Conservation (phyloP, 257 asterid species). For the Nicotiana undulata region DNA sequence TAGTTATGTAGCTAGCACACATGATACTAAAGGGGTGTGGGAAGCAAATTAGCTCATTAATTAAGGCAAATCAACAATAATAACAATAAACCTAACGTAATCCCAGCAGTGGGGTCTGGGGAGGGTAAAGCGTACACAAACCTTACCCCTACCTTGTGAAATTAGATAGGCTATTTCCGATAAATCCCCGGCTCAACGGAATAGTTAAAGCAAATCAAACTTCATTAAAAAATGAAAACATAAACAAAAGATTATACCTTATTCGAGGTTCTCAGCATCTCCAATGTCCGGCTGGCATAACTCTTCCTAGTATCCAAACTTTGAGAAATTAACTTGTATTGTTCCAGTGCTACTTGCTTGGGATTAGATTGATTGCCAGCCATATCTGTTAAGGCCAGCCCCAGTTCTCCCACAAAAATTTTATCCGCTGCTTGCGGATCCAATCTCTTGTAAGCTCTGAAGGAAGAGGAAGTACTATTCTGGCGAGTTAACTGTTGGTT, state of each 20-base stretch:
- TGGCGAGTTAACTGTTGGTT: not conserved
- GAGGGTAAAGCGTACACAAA: too few species aligned
- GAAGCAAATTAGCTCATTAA: not conserved
- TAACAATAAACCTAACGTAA: too few species aligned
- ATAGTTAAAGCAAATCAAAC: too few species aligned
- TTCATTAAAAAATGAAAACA: too few species aligned
- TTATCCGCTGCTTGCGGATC: not conserved
- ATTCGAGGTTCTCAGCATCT: not conserved
- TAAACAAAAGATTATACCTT: not conserved
- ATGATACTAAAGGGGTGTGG: not conserved
- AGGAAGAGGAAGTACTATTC: not conserved
- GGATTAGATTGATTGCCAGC: not conserved
- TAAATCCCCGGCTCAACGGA: too few species aligned
- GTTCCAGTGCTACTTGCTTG: not conserved
- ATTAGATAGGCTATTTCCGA: too few species aligned
- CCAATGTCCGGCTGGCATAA: not conserved
- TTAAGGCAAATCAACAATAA: not conserved
- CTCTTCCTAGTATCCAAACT: not conserved
- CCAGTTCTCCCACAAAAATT: not conserved
- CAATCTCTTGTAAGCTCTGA: not conserved
- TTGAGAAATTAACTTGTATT: not conserved
- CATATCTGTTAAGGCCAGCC: not conserved
- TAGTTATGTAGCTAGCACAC: not conserved
- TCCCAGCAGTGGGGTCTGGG: too few species aligned
- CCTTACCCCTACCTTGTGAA: too few species aligned